These are phyloP conservation scores for Stipa capillata DNA, from an alignment of 176 grass and related monocot species.

Conservation along the genomic window DNA sequence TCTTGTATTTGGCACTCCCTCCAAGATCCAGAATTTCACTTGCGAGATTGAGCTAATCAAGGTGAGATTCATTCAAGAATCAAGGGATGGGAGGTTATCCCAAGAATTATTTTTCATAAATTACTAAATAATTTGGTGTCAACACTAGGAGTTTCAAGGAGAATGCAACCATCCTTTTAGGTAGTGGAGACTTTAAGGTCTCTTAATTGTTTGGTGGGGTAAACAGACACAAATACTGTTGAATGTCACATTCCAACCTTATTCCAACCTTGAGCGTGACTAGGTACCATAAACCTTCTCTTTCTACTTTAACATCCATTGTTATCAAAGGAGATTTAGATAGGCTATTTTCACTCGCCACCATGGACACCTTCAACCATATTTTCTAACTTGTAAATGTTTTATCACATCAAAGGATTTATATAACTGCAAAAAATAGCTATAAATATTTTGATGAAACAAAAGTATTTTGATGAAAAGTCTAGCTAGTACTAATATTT, in stretches of 20 bases:
- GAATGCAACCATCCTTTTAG: background rate
- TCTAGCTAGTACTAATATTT: too few species aligned
- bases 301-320: background rate
- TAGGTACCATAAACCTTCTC: slow-evolving; percentile 10
- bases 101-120: background rate
- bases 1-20: slow-evolving; percentile 2
- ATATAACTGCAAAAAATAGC: background rate
- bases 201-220: background rate
- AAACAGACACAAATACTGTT: background rate
- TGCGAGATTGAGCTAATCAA: slow-evolving; percentile 21
- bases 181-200: background rate
- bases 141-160: background rate
- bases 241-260: background rate
- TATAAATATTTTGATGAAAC: background rate
- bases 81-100: background rate
- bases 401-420: background rate
- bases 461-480: too few species aligned
- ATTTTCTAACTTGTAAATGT: background rate
- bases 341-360: background rate
- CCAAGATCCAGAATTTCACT: slow-evolving; percentile 27
- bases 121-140: background rate
- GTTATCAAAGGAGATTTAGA: background rate
- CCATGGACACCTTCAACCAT: background rate
- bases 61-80: slow-evolving; percentile 10
- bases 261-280: background rate